Base-by-base conservation (phyloP, 257 asterid genomes). In the Anisodus acutangulus region DNA sequence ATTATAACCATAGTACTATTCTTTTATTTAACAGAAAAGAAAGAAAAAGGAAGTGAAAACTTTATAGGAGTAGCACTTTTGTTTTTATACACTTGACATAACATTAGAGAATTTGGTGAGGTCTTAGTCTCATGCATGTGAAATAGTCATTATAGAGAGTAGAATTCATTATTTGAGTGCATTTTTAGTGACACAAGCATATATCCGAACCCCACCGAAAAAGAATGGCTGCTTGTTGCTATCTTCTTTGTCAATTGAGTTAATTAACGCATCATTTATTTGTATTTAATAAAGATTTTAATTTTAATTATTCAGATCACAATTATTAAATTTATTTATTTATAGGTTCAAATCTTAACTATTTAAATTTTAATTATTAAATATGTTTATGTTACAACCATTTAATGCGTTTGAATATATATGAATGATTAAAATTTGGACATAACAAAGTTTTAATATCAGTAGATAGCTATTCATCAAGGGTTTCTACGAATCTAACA, bases 41-140 rank as follows among this genome's bases (percentile, higher is more conserved):
- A 62, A 62, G 12, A 19, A 19, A 62, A 62, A 19, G 37, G 39
- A 62, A 8, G 13, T 19, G 13, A 62, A 49, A 62, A 19, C 39
- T 62, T 72, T 72, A 72, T 47, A n/a, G n/a, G n/a, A 72, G 39
- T 8, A 45, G n/a, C 80, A 45, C 37, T 72, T 72, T 72, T 47
- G 8, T 35, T 31, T 31, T 11, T 35, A 66, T 35, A 7, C 9
- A 66, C 19, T 35, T 66, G 72, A 66, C 47, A 66, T 72, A 19
- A 45, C 59, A n/a, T 71, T 47, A 47, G 19, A 47, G 59, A 71
- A 45, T 45, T 17, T 45, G 58, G 16, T 4, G 39, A 45, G 39
- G 0, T n/a, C 3, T n/a, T 4, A 3, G 1, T 66, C 47, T 64
- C 17, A 55, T 55, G 60, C 60, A 55, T 55, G 60, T 55, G n/a